Evolutionary conservation across 2,329 filamentous ascomycete species (phyloP).

Genomic region (Falciphora oryzae): DNA sequence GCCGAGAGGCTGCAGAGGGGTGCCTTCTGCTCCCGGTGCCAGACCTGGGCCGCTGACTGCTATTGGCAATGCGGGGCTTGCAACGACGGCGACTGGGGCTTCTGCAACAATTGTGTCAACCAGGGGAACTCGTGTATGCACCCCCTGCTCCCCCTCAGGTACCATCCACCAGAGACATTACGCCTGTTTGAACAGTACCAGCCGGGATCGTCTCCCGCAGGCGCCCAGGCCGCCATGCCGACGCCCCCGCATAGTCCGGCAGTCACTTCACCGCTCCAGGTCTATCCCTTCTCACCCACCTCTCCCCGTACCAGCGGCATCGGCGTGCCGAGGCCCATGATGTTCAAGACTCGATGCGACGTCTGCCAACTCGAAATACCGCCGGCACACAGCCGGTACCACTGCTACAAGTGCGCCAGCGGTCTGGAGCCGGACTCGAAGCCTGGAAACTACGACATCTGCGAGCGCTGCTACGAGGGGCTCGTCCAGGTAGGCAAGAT

Average conservation of each 20-base stretch:
- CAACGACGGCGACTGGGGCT: constrained; percentile 93
- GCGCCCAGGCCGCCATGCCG: constrained; percentile 32
- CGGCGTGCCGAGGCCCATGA: constrained; percentile 38
- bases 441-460: constrained; percentile 81
- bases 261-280: not conserved
- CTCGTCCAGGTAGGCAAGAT: constrained; percentile 61
- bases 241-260: constrained; percentile 52
- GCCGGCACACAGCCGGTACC: constrained; percentile 64
- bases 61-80: constrained; percentile 87
- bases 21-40: constrained; percentile 77
- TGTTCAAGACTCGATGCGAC: constrained; percentile 72
- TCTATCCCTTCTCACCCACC: not conserved
- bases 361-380: constrained; percentile 69
- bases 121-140: constrained; percentile 78
- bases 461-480: constrained; percentile 67
- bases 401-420: constrained; percentile 70
- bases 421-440: constrained; percentile 37
- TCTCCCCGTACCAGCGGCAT: not conserved
- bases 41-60: constrained; percentile 68
- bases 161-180: constrained; percentile 36
- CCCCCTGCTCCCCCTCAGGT: constrained; percentile 68
- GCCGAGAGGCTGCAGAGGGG: constrained; percentile 65
- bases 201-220: constrained; percentile 47
- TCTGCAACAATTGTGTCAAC: constrained; percentile 83
- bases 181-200: constrained; percentile 25